Base-by-base conservation (phyloP, 1,139 yeast genomes). In the Hyphopichia pseudoburtonii region DNA sequence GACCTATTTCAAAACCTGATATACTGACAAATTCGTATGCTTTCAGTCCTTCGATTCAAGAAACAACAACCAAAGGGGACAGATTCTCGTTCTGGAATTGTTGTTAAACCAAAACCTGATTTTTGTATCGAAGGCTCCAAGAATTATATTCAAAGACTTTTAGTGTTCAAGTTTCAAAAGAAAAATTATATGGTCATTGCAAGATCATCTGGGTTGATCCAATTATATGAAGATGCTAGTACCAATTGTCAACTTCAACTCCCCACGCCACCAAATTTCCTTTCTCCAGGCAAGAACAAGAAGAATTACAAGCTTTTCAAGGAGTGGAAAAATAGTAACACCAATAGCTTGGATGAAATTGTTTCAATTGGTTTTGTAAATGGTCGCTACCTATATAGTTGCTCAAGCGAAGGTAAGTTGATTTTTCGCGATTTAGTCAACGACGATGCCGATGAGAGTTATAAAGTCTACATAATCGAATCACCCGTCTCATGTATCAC, bases 371-470 rank as follows among this genome's bases (percentile, higher is more conserved):
- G 65, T 1, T 44, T 64, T 11, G 38, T 64, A 28, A 50, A 56
- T 22, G 42, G 53, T 29, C 66, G 56, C 39, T 67, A 57, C 47
- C 58, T 75, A 24, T 69, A 66, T 43, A 65, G 69, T 30, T 74
- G 80, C 45, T 70, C 76, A 3, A 53, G 56, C 10, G 65, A 64
- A 8, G 81, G 81, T 6, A 60, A 61, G 37, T 56, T 74, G 23
- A 57, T 67, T 2, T 51, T 74, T 12, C 61, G 76, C n/a, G 78
- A 73, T 41, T 51, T 73, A 43, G 52, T 66, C 32, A 61, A 68
- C 40, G 72, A 68, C 45, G 74, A 67, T 41, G 61, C 63, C 17
- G 56, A 61, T 37, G 56, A 52, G 18, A 55, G 67, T 38, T 62
- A 57, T 39, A 54, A 52, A 40, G 58, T 56, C 1, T 63, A 50